Conservation (phyloP, 108 stramenopile genomes). For the Aurantiochytrium sp. region DNA sequence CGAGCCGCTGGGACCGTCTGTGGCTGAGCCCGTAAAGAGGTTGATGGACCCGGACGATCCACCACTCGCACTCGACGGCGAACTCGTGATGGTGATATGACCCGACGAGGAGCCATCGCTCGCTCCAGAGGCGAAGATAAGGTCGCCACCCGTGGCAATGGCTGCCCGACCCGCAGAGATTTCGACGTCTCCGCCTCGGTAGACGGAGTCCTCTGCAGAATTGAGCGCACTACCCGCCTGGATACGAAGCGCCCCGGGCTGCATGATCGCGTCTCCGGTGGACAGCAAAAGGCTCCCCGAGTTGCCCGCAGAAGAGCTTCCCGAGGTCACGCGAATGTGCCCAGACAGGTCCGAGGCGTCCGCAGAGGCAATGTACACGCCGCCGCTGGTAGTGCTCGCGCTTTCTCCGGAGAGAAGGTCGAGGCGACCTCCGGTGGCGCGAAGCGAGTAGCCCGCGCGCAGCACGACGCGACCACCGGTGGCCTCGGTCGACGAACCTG, state of each 20-base stretch:
- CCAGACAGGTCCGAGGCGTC: constrained; percentile 22
- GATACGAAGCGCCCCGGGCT: background rate
- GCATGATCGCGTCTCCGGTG: background rate
- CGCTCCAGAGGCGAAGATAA: background rate
- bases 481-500: constrained; percentile 32
- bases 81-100: background rate
- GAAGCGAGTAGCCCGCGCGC: background rate
- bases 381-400: background rate
- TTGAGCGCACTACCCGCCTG: background rate
- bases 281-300: background rate
- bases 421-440: constrained; percentile 11
- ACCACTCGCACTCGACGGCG: background rate
- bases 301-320: background rate
- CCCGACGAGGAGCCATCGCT: background rate
- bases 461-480: constrained; percentile 25
- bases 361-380: constrained; percentile 23
- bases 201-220: background rate
- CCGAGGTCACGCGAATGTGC: constrained; percentile 22
- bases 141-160: background rate
- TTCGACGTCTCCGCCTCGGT: background rate
- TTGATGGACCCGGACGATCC: background rate
- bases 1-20: constrained; percentile 26
- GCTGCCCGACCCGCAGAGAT: background rate
- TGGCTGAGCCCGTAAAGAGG: constrained; percentile 20
- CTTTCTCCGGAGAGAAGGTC: background rate